These are phyloP conservation scores for Solanum medicagineum DNA, from an alignment of 257 asterid genomes.

Conservation along the genomic window DNA sequence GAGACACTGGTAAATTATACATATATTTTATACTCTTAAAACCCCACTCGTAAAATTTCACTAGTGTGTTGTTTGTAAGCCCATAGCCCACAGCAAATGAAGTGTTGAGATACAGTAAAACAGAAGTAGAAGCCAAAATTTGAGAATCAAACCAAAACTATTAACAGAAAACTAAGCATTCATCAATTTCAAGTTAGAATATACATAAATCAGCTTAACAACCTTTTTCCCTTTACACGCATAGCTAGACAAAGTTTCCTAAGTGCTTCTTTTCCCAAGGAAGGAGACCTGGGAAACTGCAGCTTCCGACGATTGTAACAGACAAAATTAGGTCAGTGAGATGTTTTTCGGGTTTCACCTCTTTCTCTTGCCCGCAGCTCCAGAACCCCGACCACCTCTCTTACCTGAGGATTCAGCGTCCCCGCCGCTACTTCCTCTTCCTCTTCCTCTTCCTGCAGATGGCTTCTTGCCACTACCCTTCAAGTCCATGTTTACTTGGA, in stretches of 20 bases:
- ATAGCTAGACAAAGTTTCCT: neutral
- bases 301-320: neutral
- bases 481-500: constrained; percentile 64
- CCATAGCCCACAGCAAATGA: neutral
- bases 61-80: too few relatives aligned
- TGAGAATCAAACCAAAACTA: neutral
- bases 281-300: neutral
- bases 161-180: neutral
- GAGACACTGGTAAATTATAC: too few relatives aligned
- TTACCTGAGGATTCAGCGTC: constrained; percentile 30
- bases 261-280: neutral
- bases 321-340: neutral
- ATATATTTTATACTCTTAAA: too few relatives aligned
- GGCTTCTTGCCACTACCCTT: constrained; percentile 50
- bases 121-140: neutral
- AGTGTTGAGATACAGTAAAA: neutral
- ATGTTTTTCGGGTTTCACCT: constrained; percentile 22
- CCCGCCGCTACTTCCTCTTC: constrained; percentile 12
- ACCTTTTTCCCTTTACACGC: neutral
- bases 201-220: neutral
- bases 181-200: neutral
- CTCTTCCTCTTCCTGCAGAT: constrained; percentile 44
- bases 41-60: too few relatives aligned
- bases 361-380: constrained; percentile 60
- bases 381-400: constrained; percentile 33